Evolutionary conservation across 768 basidiomycete genomes (phyloP).

Genomic region (Cystobasidium ongulense): DNA sequence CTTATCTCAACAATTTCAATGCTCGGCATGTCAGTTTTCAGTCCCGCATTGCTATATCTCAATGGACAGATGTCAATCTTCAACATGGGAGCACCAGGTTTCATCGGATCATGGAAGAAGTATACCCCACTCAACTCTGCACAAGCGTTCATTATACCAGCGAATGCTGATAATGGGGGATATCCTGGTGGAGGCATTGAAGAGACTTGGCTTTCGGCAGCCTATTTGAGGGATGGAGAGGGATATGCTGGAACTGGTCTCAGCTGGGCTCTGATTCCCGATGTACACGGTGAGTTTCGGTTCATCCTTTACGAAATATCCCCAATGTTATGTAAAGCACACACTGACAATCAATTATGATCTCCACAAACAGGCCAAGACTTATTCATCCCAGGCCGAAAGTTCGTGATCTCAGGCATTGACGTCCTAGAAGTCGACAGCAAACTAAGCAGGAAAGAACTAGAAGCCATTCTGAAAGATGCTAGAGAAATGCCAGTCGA

Average conservation of each 20-base stretch:
- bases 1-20: slow-evolving; percentile 11
- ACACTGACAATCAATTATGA: background rate
- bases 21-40: background rate
- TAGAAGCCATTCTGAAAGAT: slow-evolving; percentile 16
- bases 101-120: slow-evolving; percentile 8
- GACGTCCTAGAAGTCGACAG: slow-evolving; percentile 18
- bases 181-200: slow-evolving; percentile 11
- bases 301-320: background rate
- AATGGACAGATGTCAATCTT: slow-evolving; percentile 8
- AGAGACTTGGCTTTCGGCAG: slow-evolving; percentile 18
- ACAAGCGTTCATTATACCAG: background rate
- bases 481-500: background rate
- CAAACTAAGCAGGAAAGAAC: background rate
- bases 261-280: slow-evolving; percentile 19
- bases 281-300: slow-evolving; percentile 17
- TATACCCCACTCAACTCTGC: background rate
- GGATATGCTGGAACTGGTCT: slow-evolving; percentile 13
- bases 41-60: slow-evolving; percentile 2
- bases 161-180: background rate
- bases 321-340: background rate
- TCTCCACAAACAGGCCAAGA: background rate
- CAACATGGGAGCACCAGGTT: slow-evolving; percentile 20
- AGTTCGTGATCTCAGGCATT: slow-evolving; percentile 16
- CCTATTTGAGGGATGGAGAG: background rate
- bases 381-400: slow-evolving; percentile 10